phyloP scores from a whole-genome alignment of 1,284 basidiomycete species.

The Tetrapyrgos nigripes region DNA sequence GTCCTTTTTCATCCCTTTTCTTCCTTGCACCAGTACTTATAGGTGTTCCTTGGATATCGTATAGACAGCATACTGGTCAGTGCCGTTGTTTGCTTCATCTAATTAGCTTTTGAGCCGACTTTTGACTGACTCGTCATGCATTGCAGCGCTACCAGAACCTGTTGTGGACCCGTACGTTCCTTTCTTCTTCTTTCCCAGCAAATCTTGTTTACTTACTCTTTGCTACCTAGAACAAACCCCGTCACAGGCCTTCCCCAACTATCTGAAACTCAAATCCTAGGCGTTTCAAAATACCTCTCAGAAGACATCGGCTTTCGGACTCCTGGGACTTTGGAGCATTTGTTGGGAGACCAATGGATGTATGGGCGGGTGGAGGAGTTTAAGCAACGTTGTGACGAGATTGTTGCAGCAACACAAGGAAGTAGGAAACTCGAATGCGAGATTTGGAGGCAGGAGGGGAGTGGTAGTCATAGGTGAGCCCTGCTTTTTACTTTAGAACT shows the following conservation, averaged over 20 bases:
- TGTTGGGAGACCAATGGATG: conserved; percentile 87
- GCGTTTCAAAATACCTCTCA: conserved; percentile 67
- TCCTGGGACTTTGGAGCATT: conserved; percentile 91
- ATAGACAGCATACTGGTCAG: conserved; percentile 55
- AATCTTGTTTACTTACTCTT: background rate
- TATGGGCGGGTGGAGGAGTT: conserved; percentile 68
- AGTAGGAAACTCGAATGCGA: conserved; percentile 79
- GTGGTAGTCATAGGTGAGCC: conserved; percentile 82
- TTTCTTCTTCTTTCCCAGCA: background rate
- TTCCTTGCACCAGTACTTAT: conserved; percentile 53
- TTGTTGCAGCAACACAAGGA: conserved; percentile 45
- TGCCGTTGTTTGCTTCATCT: conserved; percentile 13
- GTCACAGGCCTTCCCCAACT: conserved; percentile 67
- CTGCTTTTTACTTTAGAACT: conserved; percentile 7
- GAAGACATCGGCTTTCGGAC: conserved; percentile 93
- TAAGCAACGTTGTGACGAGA: conserved; percentile 64
- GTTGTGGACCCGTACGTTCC: conserved; percentile 44
- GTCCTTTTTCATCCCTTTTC: conserved; percentile 52
- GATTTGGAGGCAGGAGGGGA: conserved; percentile 87
- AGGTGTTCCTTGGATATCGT: conserved; percentile 43
- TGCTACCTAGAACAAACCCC: conserved; percentile 52
- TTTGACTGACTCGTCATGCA: conserved; percentile 6
- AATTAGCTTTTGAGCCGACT: conserved; percentile 4
- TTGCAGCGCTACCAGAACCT: conserved; percentile 46
- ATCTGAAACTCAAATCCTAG: conserved; percentile 72